phyloP scores from a whole-genome alignment of 768 basidiomycete genomes.

The Clavulina sp. region DNA sequence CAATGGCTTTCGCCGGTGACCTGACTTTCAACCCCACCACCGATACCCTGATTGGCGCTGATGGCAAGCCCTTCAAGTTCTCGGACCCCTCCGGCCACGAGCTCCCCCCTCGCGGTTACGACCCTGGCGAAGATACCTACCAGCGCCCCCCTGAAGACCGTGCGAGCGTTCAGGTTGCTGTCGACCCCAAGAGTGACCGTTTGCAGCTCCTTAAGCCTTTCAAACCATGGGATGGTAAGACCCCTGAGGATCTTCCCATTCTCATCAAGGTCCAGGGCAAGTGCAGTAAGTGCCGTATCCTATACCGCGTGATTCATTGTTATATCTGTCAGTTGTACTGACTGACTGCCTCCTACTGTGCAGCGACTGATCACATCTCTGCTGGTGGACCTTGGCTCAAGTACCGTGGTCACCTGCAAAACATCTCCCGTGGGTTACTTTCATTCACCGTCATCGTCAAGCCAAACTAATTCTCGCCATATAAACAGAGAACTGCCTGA shows the following conservation, averaged over 20 bases:
- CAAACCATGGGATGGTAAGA: conserved; percentile 84
- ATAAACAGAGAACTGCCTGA: conserved; percentile 75
- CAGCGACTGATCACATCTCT: conserved; percentile 84
- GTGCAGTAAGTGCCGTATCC: conserved; percentile 77
- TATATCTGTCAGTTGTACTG: neutral
- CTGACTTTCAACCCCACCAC: conserved; percentile 95
- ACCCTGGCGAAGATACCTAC: conserved; percentile 94
- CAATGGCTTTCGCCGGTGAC: conserved; percentile 84
- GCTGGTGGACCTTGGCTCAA: conserved; percentile 99
- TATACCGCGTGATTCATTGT: no score
- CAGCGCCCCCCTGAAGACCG: conserved; percentile 84
- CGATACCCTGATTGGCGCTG: conserved; percentile 69
- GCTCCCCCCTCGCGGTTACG: conserved; percentile 89
- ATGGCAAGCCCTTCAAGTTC: conserved; percentile 97
- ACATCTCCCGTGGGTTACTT: conserved; percentile 67
- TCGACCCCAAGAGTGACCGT: conserved; percentile 71
- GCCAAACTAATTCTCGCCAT: conserved; percentile 4
- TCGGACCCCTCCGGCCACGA: conserved; percentile 79
- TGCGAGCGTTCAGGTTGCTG: conserved; percentile 66
- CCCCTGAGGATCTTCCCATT: conserved; percentile 71
- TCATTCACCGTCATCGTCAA: neutral
- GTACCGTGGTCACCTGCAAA: conserved; percentile 96
- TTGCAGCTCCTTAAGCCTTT: conserved; percentile 85
- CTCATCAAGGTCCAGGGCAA: conserved; percentile 99
- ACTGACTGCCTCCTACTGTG: conserved; percentile 6